Percentiles rank a stretch among this genome's conserved stretches.
These are phyloP conservation scores for Trichoderma atroviride DNA, from an alignment of 2,329 filamentous ascomycete genomes.

Conservation along the genomic window DNA sequence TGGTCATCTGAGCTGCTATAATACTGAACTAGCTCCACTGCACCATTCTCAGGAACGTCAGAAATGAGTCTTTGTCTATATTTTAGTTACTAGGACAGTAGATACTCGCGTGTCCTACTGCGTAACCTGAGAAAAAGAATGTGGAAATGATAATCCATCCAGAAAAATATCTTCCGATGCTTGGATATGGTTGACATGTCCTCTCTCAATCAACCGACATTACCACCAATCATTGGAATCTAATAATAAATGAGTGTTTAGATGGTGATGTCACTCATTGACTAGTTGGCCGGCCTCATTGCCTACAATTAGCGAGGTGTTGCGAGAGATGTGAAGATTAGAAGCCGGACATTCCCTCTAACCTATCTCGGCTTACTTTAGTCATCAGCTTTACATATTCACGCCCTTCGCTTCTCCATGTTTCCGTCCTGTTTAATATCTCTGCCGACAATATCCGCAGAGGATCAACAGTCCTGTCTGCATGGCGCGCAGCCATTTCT, in stretches of 20 bases:
- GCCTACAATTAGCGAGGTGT: not conserved
- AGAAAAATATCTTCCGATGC: not conserved
- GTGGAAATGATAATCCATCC: not conserved
- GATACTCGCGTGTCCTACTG: not conserved
- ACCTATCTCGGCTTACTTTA: not conserved
- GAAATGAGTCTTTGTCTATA: not conserved
- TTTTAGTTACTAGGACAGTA: not conserved
- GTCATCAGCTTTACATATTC: not conserved
- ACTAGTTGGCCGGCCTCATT: not conserved
- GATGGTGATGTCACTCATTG: not conserved
- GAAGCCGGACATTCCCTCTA: not conserved
- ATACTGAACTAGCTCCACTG: not conserved
- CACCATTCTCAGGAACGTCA: not conserved
- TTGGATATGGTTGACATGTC: not conserved
- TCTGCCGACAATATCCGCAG: constrained; percentile 11
- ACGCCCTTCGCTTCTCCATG: not conserved
- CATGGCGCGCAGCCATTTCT: not conserved
- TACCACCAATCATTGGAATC: not conserved
- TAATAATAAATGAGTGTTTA: not conserved
- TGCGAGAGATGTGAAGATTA: not conserved
- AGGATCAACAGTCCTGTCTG: not conserved
- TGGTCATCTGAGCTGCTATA: not conserved
- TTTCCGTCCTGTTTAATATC: not conserved
- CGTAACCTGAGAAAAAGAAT: not conserved
- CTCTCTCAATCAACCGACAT: not conserved